Percentiles rank a stretch among this genome's conserved stretches.
Evolutionary conservation across 129 eudicot species (phyloP).

Genomic region (Saussurea involucrata): DNA sequence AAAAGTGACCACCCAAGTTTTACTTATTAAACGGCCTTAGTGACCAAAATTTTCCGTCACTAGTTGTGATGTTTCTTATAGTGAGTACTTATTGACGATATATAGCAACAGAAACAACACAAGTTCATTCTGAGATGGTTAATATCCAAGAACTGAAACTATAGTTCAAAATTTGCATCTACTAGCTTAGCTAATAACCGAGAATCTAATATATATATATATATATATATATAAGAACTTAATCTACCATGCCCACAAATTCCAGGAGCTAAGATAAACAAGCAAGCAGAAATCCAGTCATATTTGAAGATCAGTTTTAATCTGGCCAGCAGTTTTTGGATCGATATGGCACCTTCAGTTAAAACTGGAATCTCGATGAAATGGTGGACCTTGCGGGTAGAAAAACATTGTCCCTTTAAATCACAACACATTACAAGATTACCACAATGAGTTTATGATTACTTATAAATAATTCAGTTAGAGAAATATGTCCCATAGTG

Average conservation of each 20-base stretch:
- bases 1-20: too few relatives aligned
- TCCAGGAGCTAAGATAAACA: neutral
- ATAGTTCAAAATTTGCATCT: neutral
- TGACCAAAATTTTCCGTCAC: too few relatives aligned
- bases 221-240: neutral
- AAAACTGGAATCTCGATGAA: neutral
- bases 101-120: too few relatives aligned
- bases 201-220: neutral
- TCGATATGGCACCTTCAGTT: neutral
- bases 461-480: neutral
- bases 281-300: neutral
- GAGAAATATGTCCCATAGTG: neutral
- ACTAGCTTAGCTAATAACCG: neutral
- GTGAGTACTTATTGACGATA: too few relatives aligned
- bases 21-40: too few relatives aligned
- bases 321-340: neutral
- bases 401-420: neutral
- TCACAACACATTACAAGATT: neutral
- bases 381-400: neutral
- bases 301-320: neutral
- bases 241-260: neutral
- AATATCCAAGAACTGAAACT: neutral
- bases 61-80: too few relatives aligned
- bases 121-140: too few relatives aligned
- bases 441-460: neutral